Evolutionary conservation across 257 asterid genomes (phyloP).

Genomic region (Fraxinus pennsylvanica): DNA sequence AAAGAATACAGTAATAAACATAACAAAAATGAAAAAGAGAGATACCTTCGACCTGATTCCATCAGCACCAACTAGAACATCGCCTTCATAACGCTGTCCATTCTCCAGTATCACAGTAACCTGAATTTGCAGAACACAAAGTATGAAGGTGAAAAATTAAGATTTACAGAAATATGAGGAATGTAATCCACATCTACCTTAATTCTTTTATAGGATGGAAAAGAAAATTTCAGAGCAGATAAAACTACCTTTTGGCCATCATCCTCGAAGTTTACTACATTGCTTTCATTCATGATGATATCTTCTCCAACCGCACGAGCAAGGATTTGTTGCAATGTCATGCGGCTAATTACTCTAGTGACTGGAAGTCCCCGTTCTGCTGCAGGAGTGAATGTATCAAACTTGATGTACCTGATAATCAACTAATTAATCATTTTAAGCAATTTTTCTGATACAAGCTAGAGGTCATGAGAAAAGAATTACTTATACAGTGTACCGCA

Average conservation of each 20-base stretch:
- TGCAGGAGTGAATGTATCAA: conserved; percentile 97
- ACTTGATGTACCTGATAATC: conserved; percentile 83
- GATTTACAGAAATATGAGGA: neutral
- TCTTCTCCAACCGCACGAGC: conserved; percentile 87
- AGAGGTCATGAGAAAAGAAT: neutral
- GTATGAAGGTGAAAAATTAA: conserved; percentile 2
- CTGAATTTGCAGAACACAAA: conserved; percentile 36
- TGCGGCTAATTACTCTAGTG: conserved; percentile 84
- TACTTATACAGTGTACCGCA: neutral
- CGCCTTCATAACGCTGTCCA: conserved; percentile 73
- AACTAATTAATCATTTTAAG: conserved; percentile 35
- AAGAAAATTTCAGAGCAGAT: too few species aligned
- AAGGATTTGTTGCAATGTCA: conserved; percentile 88
- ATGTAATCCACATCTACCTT: too few species aligned
- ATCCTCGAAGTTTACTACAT: conserved; percentile 71
- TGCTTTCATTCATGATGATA: conserved; percentile 68
- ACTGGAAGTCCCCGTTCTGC: conserved; percentile 92
- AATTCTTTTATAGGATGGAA: too few species aligned
- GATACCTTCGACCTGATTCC: conserved; percentile 93
- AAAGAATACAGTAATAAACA: neutral
- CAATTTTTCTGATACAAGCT: neutral
- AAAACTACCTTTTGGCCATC: conserved; percentile 68
- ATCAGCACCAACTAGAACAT: conserved; percentile 95
- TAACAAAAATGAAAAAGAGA: neutral
- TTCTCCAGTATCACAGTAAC: conserved; percentile 76